Evolutionary conservation across 2,329 filamentous ascomycete genomes (phyloP), one percentile per base, ranked within the genome.

Genomic region (Rugonectria rugulosa): DNA sequence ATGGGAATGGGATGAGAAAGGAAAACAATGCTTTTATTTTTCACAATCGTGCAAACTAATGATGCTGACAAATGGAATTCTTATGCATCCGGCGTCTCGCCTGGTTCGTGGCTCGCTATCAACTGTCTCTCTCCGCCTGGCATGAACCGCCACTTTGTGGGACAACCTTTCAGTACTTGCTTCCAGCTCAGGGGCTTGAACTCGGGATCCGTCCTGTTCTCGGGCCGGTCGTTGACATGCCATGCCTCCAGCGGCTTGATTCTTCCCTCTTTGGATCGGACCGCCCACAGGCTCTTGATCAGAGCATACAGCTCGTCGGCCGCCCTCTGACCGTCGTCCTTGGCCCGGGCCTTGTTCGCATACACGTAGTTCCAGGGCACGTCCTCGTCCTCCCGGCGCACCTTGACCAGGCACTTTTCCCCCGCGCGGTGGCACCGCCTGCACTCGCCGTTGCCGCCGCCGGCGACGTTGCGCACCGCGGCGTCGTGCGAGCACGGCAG

Each of bases 371-470:
- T 41, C 49, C 32, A 48, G 5, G 24, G 19, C 5, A 47, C 7
- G 10, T 34, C 79, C 42, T 86, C 74, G 3, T 86, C 79, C 65
- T 87, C 82, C 70, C 87, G 82, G 52, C 86, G 85, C 9, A 76
- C 73, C 61, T 86, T 77, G 12, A 60, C 63, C 23, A 62, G 62
- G 57, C 62, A 75, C 53, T 17, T 62, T 42, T 61, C 57, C 9
- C 64, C 68, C 43, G 66, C 70, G 49, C 59, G 54, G 36, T 23
- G 53, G 24, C 62, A 71, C 53, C 62, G 65, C 43, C 43, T 50
- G 46, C 63, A 71, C 26, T 34, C 79, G n/a, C 79, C 65, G 2
- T 49, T 78, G 49, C 86, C 17, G 12, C 75, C 72, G 3, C 75
- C 77, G 20, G 78, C 12, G 12, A 47, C 48, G 15, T 38, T 43